Percentiles rank a stretch among this genome's conserved stretches.
phyloP scores from a whole-genome alignment of 192 early-diverging fungal genomes.

The Radiomyces spectabilis region DNA sequence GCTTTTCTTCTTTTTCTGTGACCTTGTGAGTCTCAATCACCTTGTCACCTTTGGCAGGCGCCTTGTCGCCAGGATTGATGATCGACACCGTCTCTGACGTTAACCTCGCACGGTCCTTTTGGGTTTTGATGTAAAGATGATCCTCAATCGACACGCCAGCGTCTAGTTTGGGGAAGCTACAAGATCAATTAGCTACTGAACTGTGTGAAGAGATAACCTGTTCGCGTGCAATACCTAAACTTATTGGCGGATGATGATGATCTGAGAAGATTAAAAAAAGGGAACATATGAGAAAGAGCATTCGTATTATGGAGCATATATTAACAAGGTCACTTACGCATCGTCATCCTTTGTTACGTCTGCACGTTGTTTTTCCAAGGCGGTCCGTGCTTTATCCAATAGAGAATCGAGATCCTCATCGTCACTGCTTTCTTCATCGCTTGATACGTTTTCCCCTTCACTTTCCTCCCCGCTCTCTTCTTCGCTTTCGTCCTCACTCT shows the following conservation, averaged over 20 bases:
- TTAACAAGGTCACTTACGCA: not conserved
- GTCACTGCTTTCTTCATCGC: too few species aligned
- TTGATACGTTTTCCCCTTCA: too few species aligned
- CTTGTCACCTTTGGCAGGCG: slow-evolving; percentile 8
- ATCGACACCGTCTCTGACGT: slow-evolving; percentile 18
- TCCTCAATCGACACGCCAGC: slow-evolving; percentile 26
- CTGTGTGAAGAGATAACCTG: not conserved
- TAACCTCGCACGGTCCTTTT: slow-evolving; percentile 20
- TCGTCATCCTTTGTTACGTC: not conserved
- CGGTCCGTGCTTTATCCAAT: not conserved
- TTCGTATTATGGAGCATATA: not conserved
- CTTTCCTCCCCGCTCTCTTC: not conserved
- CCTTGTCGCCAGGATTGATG: slow-evolving; percentile 13
- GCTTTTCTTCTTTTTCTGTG: slow-evolving; percentile 25
- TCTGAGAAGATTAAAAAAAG: not conserved
- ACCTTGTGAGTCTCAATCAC: slow-evolving; percentile 21
- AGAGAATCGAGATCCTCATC: not conserved
- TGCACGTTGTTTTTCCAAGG: not conserved
- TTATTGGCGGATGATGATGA: too few species aligned
- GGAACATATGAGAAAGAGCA: not conserved
- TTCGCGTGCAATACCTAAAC: too few species aligned
- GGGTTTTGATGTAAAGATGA: slow-evolving; percentile 27
- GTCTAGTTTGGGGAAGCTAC: slow-evolving; percentile 32
- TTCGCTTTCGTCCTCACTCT: not conserved
- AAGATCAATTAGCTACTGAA: not conserved